Evolutionary conservation across 305 asterid genomes (phyloP).

Genomic region (Solanum chacoense): DNA sequence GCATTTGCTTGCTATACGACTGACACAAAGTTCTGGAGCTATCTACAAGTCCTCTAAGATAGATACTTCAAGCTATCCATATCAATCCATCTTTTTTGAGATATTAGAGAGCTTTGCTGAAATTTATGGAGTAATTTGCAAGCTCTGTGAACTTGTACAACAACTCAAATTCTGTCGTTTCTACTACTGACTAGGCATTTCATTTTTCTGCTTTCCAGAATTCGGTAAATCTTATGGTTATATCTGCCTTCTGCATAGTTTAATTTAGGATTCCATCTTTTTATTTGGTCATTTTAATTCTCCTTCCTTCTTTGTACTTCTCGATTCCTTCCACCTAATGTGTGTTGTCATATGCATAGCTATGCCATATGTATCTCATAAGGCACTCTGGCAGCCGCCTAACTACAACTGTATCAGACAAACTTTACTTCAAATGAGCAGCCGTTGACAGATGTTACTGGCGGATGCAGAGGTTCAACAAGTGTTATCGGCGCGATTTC

Average conservation of each 20-base stretch:
- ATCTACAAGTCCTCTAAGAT: slow-evolving; percentile 25
- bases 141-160: background rate
- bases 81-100: slow-evolving; percentile 72
- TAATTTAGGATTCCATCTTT: background rate
- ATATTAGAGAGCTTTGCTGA: slow-evolving; percentile 67
- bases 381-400: background rate
- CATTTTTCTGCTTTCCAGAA: background rate
- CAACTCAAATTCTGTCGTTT: background rate
- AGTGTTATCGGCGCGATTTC: background rate
- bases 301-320: background rate
- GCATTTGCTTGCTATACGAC: slow-evolving; percentile 49
- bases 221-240: background rate
- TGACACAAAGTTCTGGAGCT: slow-evolving; percentile 10
- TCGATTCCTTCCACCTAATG: background rate
- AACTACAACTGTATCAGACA: background rate
- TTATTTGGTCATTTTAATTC: background rate
- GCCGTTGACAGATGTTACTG: background rate
- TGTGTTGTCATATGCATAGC: background rate
- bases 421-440: background rate
- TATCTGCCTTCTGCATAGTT: background rate
- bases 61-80: slow-evolving; percentile 74
- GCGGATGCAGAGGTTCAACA: background rate
- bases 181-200: background rate
- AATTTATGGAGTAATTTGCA: background rate
- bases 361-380: background rate